A percentile compares a stretch with the other conserved stretches of the same genome.
Conservation (phyloP, 345 rosid species). For the Dipteronia dyeriana region DNA sequence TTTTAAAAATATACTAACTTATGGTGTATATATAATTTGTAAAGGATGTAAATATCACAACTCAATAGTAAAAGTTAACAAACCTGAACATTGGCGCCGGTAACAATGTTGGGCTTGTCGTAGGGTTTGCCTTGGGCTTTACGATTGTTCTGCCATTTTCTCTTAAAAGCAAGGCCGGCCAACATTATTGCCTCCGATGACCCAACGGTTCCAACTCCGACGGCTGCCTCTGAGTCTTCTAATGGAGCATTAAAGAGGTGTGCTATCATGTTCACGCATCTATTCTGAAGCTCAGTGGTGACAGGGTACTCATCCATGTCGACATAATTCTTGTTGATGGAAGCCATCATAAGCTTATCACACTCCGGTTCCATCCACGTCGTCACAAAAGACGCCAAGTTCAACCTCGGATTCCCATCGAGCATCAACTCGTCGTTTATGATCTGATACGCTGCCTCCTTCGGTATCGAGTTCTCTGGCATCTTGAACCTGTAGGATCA, state of each 20-base stretch:
- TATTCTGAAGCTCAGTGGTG: constrained; percentile 95
- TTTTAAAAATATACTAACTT: too few relatives aligned
- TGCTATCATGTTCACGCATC: constrained; percentile 95
- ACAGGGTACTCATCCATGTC: constrained; percentile 99
- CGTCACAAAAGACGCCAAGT: constrained; percentile 87
- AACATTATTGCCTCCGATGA: constrained; percentile 98
- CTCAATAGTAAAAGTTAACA: background rate
- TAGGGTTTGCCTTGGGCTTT: constrained; percentile 77
- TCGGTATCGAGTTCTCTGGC: constrained; percentile 84
- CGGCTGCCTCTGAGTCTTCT: constrained; percentile 66
- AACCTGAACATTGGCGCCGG: constrained; percentile 98
- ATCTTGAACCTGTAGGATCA: constrained; percentile 58
- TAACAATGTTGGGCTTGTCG: constrained; percentile 91
- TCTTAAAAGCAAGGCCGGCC: constrained; percentile 89
- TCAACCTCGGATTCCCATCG: constrained; percentile 89
- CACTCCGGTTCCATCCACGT: constrained; percentile 99
- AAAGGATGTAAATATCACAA: too few relatives aligned
- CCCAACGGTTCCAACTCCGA: constrained; percentile 93
- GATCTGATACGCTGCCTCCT: constrained; percentile 94
- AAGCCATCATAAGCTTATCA: too few relatives aligned
- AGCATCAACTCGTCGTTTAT: constrained; percentile 85
- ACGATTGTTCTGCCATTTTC: constrained; percentile 93
- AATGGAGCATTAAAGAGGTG: constrained; percentile 87
- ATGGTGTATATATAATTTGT: too few relatives aligned
- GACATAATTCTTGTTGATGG: too few relatives aligned